A percentile compares a stretch with the other conserved stretches of the same genome.
Conservation (phyloP, 176 grass and related monocot species). For the Aegilops sharonensis region DNA sequence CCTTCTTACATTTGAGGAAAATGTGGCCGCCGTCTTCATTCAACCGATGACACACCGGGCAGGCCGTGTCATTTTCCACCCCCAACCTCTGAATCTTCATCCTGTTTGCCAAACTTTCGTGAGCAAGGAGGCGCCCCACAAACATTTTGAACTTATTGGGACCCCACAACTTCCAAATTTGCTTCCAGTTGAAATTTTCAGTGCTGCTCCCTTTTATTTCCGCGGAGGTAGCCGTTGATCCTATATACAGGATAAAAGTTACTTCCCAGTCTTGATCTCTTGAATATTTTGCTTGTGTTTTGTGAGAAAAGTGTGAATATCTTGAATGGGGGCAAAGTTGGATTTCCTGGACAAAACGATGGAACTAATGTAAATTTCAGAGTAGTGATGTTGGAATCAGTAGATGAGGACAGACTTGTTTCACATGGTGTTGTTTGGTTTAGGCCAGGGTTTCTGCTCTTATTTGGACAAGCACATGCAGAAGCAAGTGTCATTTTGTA, state of each 20-base stretch:
- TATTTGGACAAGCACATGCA: background rate
- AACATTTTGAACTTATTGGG: background rate
- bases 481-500: too few relatives aligned
- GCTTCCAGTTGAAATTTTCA: background rate
- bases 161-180: background rate
- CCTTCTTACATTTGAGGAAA: too few relatives aligned
- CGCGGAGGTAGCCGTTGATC: background rate
- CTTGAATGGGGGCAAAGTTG: background rate
- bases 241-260: slow-evolving; percentile 68
- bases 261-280: background rate
- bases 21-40: too few relatives aligned
- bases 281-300: too few relatives aligned
- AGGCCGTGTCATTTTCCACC: too few relatives aligned
- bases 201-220: background rate
- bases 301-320: too few relatives aligned
- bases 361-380: background rate
- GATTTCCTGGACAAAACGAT: background rate
- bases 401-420: background rate
- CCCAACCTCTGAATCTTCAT: background rate
- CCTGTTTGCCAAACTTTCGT: background rate
- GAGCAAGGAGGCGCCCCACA: background rate
- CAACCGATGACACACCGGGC: too few relatives aligned
- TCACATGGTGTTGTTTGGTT: background rate
- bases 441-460: background rate
- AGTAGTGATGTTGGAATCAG: background rate